phyloP scores from a whole-genome alignment of 2,329 filamentous ascomycete species.

The Aspergillus jensenii region DNA sequence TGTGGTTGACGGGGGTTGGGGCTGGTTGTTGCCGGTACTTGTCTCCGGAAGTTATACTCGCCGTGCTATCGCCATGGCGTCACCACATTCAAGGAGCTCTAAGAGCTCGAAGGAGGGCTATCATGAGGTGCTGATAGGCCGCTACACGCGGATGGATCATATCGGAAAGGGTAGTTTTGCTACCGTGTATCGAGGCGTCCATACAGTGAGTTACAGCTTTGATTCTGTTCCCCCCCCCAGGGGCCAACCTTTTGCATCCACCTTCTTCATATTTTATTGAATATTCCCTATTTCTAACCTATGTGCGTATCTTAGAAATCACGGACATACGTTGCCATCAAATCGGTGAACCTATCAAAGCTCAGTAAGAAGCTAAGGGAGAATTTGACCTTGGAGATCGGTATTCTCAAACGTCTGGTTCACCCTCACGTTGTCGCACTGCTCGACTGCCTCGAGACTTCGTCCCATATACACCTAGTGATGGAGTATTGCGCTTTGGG shows the following conservation, averaged over 20 bases:
- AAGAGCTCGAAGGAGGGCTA: conserved; percentile 40
- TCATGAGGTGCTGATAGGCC: conserved; percentile 58
- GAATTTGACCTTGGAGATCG: conserved; percentile 91
- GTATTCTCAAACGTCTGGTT: conserved; percentile 88
- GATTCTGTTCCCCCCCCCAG: neutral
- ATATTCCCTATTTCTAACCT: neutral
- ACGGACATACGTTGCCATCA: conserved; percentile 85
- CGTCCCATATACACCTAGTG: conserved; percentile 87
- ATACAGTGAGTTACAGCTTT: conserved; percentile 64
- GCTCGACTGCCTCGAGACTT: conserved; percentile 87
- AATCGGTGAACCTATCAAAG: conserved; percentile 87
- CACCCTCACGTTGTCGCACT: conserved; percentile 97
- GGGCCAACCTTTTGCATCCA: neutral
- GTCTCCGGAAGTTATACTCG: conserved; percentile 19
- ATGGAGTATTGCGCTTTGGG: conserved; percentile 99
- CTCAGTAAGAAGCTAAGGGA: conserved; percentile 96
- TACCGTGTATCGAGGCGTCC: conserved; percentile 83
- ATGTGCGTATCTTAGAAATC: conserved; percentile 58
- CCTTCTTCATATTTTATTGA: neutral
- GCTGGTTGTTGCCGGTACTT: conserved; percentile 14
- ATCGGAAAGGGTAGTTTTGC: conserved; percentile 98
- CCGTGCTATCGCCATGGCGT: conserved; percentile 42
- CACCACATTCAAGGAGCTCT: conserved; percentile 37
- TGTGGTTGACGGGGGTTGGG: conserved; percentile 32
- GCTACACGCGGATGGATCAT: conserved; percentile 80